Evolutionary conservation across 352 stramenopile species (phyloP).

Genomic region (Phytophthora sp.): DNA sequence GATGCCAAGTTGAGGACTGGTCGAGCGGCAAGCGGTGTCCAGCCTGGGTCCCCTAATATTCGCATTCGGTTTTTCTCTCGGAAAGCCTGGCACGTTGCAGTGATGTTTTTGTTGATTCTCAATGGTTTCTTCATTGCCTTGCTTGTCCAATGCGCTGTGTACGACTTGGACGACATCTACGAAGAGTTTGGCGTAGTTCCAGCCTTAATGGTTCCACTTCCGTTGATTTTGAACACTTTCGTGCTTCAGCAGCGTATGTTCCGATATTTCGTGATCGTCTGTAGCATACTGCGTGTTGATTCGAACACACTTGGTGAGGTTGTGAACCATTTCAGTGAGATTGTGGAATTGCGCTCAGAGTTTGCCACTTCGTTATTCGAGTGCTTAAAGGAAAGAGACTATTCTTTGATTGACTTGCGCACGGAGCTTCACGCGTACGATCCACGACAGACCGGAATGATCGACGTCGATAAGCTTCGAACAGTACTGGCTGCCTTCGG

Average conservation of each 20-base stretch:
- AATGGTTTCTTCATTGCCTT: slow-evolving; percentile 70
- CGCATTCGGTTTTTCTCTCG: slow-evolving; percentile 55
- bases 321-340: slow-evolving; percentile 63
- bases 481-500: slow-evolving; percentile 43
- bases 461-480: slow-evolving; percentile 52
- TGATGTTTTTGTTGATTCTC: slow-evolving; percentile 65
- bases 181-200: slow-evolving; percentile 37
- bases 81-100: slow-evolving; percentile 63
- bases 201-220: slow-evolving; percentile 42
- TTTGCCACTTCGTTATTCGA: slow-evolving; percentile 37
- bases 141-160: slow-evolving; percentile 63
- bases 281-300: slow-evolving; percentile 55
- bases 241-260: slow-evolving; percentile 64
- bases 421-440: slow-evolving; percentile 34
- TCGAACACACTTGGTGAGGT: slow-evolving; percentile 51
- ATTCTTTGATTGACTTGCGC: slow-evolving; percentile 37
- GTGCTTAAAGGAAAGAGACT: slow-evolving; percentile 21
- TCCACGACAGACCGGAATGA: slow-evolving; percentile 27
- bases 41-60: slow-evolving; percentile 17
- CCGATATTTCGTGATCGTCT: slow-evolving; percentile 62
- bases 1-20: background rate
- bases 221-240: slow-evolving; percentile 52
- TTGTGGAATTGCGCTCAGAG: slow-evolving; percentile 53
- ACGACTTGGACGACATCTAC: slow-evolving; percentile 36
- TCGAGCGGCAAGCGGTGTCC: slow-evolving; percentile 7